Evolutionary conservation across 306 rosid genomes (phyloP).

Genomic region (Pachyrhizus erosus): DNA sequence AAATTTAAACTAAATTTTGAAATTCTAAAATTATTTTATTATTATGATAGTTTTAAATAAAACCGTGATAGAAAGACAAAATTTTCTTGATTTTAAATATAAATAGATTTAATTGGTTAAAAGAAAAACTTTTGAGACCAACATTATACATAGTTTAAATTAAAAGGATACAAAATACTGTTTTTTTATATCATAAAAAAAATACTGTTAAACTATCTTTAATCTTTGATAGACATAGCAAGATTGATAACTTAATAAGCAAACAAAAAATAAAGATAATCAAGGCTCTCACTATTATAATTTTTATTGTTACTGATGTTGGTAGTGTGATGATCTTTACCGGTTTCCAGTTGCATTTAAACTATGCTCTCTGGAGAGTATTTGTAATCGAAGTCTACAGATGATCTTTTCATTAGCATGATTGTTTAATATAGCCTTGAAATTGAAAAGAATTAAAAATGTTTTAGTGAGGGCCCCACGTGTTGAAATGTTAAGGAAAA

Average conservation of each 20-base stretch:
- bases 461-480: conserved; percentile 50
- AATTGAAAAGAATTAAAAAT: conserved; percentile 29
- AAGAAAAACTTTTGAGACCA: background rate
- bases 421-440: conserved; percentile 7
- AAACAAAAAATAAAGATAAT: too few relatives aligned
- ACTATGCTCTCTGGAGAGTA: background rate
- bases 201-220: background rate
- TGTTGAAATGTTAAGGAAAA: conserved; percentile 53
- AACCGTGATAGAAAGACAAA: background rate
- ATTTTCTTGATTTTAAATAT: background rate
- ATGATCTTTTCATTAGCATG: conserved; percentile 6
- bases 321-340: background rate
- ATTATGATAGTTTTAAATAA: background rate
- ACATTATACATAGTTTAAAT: background rate
- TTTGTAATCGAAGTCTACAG: background rate
- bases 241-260: background rate
- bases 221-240: background rate
- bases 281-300: background rate
- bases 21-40: background rate
- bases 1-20: background rate
- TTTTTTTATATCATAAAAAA: too few relatives aligned
- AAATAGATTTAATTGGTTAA: background rate
- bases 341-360: background rate
- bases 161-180: background rate
- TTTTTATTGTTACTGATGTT: background rate